Evolutionary conservation across 805 yeast species (phyloP).

Genomic region (Schwanniomyces sp.): DNA sequence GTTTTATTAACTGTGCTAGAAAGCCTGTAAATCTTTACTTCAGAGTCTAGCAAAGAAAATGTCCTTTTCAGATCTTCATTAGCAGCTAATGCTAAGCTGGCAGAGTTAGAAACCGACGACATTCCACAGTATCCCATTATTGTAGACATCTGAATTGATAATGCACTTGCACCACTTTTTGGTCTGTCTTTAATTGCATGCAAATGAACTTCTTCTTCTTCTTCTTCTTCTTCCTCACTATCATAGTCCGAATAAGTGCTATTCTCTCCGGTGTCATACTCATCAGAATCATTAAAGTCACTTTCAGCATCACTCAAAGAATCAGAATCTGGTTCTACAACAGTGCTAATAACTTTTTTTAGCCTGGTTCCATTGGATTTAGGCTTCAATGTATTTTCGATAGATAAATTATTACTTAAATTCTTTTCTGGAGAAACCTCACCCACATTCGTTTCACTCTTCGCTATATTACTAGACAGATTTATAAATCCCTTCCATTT

Average conservation of each 20-base stretch:
- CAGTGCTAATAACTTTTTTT: slow-evolving; percentile 25
- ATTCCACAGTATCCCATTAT: slow-evolving; percentile 39
- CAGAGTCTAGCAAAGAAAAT: slow-evolving; percentile 23
- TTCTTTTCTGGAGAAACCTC: not conserved
- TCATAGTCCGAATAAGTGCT: slow-evolving; percentile 9
- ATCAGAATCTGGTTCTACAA: slow-evolving; percentile 17
- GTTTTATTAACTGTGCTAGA: slow-evolving; percentile 15
- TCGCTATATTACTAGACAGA: not conserved
- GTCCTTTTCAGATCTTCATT: slow-evolving; percentile 35
- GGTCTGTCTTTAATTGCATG: slow-evolving; percentile 23
- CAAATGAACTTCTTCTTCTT: slow-evolving; percentile 25
- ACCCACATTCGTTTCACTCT: not conserved
- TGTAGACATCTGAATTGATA: slow-evolving; percentile 23
- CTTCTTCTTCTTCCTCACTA: slow-evolving; percentile 7
- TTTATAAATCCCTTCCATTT: not conserved
- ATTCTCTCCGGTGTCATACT: not conserved
- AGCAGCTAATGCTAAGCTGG: slow-evolving; percentile 19
- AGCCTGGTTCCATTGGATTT: not conserved
- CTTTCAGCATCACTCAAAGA: slow-evolving; percentile 10
- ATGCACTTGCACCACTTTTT: slow-evolving; percentile 7
- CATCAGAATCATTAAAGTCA: slow-evolving; percentile 8
- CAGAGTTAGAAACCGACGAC: slow-evolving; percentile 11
- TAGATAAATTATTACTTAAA: not conserved
- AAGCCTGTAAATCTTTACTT: slow-evolving; percentile 23
- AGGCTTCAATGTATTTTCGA: not conserved